Evolutionary conservation across 208 protist genomes (phyloP).

Genomic region (Trypanosoma grayi): DNA sequence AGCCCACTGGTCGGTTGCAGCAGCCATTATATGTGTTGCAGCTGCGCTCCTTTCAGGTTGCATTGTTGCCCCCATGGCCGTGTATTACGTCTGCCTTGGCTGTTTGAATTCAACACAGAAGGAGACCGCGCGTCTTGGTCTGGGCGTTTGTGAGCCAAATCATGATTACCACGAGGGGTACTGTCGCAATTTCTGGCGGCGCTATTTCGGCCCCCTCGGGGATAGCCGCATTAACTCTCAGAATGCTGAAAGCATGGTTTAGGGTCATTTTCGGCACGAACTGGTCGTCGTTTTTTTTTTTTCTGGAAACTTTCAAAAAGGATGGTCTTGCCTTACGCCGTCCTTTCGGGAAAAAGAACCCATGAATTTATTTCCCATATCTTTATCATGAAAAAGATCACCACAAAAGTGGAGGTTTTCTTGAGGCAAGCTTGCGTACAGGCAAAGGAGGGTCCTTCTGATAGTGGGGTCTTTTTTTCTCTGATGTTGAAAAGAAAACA

Average conservation of each 20-base stretch:
- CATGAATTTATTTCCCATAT: no score
- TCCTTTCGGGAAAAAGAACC: no score
- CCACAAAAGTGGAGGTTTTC: no score
- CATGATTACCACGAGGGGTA: constrained; percentile 28
- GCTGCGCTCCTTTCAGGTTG: constrained; percentile 12
- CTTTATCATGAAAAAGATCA: no score
- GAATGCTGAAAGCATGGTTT: constrained; percentile 11
- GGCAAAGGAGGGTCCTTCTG: no score
- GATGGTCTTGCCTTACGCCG: no score
- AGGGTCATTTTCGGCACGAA: background rate
- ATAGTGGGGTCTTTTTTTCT: no score
- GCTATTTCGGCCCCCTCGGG: constrained; percentile 51
- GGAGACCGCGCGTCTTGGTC: constrained; percentile 14
- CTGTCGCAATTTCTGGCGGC: constrained; percentile 31
- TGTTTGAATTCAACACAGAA: constrained; percentile 50
- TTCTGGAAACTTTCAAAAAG: constrained; percentile 3
- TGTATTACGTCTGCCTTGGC: constrained; percentile 44
- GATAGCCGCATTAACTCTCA: constrained; percentile 32
- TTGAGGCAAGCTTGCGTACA: no score
- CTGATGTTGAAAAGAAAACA: no score
- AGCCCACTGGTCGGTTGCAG: constrained; percentile 28
- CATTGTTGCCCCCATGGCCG: constrained; percentile 33
- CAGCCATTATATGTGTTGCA: constrained; percentile 2
- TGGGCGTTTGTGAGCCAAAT: constrained; percentile 24
- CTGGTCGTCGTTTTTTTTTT: background rate